phyloP scores from a whole-genome alignment of 2,329 filamentous ascomycete genomes.

The Fusarium sp. region DNA sequence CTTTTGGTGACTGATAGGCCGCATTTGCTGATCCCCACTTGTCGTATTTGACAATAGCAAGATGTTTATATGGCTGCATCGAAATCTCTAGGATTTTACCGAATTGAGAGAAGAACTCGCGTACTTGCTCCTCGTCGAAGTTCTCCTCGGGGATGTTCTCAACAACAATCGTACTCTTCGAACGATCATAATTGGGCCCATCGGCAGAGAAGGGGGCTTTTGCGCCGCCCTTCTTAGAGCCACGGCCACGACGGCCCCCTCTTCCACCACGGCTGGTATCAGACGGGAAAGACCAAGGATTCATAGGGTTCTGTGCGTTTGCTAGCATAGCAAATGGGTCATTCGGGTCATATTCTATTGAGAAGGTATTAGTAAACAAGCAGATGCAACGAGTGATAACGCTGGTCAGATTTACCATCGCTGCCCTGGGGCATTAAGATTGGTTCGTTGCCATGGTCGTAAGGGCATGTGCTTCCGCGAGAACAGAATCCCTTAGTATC shows the following conservation, averaged over 20 bases:
- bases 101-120: conserved; percentile 77
- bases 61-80: conserved; percentile 72
- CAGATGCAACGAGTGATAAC: background rate
- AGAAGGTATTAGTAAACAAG: conserved; percentile 21
- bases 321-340: conserved; percentile 45
- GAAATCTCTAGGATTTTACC: conserved; percentile 72
- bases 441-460: conserved; percentile 72
- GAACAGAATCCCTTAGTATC: conserved; percentile 79
- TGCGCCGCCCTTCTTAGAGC: conserved; percentile 49
- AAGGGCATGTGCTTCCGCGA: conserved; percentile 73
- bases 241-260: conserved; percentile 52
- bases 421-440: conserved; percentile 50
- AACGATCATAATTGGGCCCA: conserved; percentile 70
- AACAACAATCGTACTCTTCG: conserved; percentile 76
- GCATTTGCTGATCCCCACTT: conserved; percentile 73
- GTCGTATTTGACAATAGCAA: conserved; percentile 77
- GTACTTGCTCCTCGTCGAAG: conserved; percentile 73
- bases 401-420: conserved; percentile 42
- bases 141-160: conserved; percentile 81
- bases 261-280: conserved; percentile 46
- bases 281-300: conserved; percentile 36
- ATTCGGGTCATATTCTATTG: conserved; percentile 50
- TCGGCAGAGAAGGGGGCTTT: conserved; percentile 72
- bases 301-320: conserved; percentile 27
- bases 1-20: conserved; percentile 81